These are phyloP conservation scores for Penicillium angulare DNA, from an alignment of 495 filamentous ascomycete species.

Conservation along the genomic window DNA sequence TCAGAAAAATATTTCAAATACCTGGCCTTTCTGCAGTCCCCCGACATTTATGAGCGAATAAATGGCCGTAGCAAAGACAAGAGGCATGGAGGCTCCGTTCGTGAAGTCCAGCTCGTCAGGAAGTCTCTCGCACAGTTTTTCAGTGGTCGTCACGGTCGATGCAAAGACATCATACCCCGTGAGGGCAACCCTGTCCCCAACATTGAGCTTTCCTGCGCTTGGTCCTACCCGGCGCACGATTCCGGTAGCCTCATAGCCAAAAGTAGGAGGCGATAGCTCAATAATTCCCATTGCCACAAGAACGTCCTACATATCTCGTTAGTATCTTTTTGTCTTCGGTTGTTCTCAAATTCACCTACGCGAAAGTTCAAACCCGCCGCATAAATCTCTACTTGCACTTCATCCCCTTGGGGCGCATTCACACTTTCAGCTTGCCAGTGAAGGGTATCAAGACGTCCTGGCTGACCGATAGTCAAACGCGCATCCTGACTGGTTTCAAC, in stretches of 20 bases:
- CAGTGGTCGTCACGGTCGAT: constrained; percentile 15
- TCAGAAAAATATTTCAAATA: no score
- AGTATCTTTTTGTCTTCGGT: background rate
- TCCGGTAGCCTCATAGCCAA: constrained; percentile 44
- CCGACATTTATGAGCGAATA: constrained; percentile 38
- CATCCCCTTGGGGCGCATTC: constrained; percentile 5
- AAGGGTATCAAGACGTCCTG: no score
- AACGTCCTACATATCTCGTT: constrained; percentile 27
- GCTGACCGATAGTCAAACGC: constrained; percentile 31
- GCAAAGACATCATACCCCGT: constrained; percentile 31
- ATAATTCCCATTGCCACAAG: constrained; percentile 38
- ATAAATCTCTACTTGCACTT: constrained; percentile 31
- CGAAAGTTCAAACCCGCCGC: constrained; percentile 32
- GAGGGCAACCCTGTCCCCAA: constrained; percentile 44
- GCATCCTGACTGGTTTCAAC: background rate
- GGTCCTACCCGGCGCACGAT: constrained; percentile 32
- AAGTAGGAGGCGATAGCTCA: constrained; percentile 16
- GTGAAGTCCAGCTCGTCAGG: constrained; percentile 34
- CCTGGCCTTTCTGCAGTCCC: constrained; percentile 17
- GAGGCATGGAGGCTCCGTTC: constrained; percentile 44
- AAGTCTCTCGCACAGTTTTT: constrained; percentile 25
- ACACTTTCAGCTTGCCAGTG: no score
- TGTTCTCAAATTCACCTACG: constrained; percentile 8
- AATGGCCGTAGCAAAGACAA: constrained; percentile 38
- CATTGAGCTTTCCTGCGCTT: constrained; percentile 19